These are phyloP conservation scores for Tricholoma matsutake DNA, from an alignment of 768 basidiomycete species.

Conservation along the genomic window DNA sequence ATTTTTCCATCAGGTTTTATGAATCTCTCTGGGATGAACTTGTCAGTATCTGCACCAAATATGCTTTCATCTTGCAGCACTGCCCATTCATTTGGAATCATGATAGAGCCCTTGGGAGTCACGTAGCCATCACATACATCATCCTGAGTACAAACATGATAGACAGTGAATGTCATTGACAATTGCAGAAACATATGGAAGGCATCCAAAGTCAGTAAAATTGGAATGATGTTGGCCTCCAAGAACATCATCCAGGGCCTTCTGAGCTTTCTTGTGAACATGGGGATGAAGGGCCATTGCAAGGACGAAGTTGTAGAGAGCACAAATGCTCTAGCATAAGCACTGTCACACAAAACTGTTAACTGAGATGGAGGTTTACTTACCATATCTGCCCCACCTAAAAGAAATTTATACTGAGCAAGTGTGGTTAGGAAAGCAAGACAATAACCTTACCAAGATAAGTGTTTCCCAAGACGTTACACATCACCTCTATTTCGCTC, in stretches of 20 bases:
- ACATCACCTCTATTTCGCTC: not conserved
- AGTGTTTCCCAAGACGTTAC: not conserved
- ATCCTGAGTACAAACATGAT: not conserved
- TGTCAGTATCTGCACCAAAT: too few relatives aligned
- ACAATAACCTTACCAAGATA: not conserved
- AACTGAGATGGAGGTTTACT: not conserved
- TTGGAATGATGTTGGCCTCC: conserved; percentile 20
- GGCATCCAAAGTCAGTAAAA: not conserved
- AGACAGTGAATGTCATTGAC: not conserved
- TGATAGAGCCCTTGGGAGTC: conserved; percentile 6
- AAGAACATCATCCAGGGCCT: conserved; percentile 8
- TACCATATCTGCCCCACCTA: conserved; percentile 9
- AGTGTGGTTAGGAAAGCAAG: too few relatives aligned
- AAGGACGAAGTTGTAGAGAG: conserved; percentile 3
- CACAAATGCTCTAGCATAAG: not conserved
- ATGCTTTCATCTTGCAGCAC: too few relatives aligned
- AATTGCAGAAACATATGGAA: not conserved
- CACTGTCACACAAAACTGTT: not conserved
- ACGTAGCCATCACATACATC: conserved; percentile 3
- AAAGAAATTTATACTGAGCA: not conserved
- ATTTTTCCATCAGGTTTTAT: too few relatives aligned
- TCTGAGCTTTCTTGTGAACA: conserved; percentile 8
- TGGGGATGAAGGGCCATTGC: conserved; percentile 11
- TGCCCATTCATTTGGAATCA: conserved; percentile 1
- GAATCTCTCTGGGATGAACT: too few relatives aligned